These are phyloP conservation scores for Cinchona pubescens DNA, from an alignment of 257 asterid genomes.

Conservation along the genomic window DNA sequence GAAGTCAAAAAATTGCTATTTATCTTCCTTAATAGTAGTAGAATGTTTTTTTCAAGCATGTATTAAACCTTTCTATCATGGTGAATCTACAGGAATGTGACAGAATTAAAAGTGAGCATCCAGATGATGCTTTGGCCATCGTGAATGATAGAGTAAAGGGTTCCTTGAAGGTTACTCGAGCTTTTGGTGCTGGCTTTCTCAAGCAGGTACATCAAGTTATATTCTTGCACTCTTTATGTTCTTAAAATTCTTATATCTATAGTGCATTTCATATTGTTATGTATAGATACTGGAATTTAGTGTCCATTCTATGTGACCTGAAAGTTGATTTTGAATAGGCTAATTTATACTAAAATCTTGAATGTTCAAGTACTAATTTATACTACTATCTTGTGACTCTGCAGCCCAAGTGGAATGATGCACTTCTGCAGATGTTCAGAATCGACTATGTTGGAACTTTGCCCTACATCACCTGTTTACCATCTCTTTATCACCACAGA, in stretches of 20 bases:
- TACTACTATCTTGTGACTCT: conserved; percentile 20
- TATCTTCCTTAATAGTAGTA: neutral
- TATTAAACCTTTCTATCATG: neutral
- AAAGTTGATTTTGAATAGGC: neutral
- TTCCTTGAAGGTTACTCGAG: conserved; percentile 86
- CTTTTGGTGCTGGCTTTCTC: conserved; percentile 94
- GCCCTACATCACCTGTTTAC: conserved; percentile 76
- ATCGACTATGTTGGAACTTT: conserved; percentile 71
- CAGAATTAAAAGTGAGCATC: conserved; percentile 67
- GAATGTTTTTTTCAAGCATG: neutral
- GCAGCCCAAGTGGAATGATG: conserved; percentile 93
- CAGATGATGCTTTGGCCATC: conserved; percentile 67
- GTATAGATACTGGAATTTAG: neutral
- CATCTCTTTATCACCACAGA: conserved; percentile 76
- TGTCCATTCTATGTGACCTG: neutral
- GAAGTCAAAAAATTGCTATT: neutral
- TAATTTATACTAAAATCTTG: neutral
- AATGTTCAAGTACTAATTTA: too few species aligned
- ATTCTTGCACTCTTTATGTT: neutral
- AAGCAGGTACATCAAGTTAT: conserved; percentile 53
- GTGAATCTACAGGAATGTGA: conserved; percentile 60
- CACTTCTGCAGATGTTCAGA: conserved; percentile 84
- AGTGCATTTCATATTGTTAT: neutral
- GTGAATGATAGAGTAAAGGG: conserved; percentile 82
- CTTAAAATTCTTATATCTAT: neutral